Evolutionary conservation across 1,284 basidiomycete genomes (phyloP).

Genomic region (Naganishia sp.): DNA sequence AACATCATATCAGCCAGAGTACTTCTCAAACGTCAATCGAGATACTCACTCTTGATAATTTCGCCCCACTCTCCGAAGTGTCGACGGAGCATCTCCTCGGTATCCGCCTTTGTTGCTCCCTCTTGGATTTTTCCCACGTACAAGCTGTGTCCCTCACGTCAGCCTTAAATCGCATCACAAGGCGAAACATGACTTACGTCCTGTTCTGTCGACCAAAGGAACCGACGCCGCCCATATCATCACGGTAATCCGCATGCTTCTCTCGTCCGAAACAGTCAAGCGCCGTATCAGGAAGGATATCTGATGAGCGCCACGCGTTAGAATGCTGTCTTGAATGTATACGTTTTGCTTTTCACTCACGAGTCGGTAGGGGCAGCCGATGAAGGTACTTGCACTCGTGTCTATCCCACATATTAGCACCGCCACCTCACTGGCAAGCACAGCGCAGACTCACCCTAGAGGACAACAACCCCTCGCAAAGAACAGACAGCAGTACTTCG

Average conservation of each 20-base stretch:
- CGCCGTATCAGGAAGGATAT: conserved; percentile 78
- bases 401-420: conserved; percentile 39
- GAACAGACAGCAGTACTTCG: conserved; percentile 91
- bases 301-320: conserved; percentile 12
- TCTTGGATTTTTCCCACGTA: conserved; percentile 95
- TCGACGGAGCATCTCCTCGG: conserved; percentile 80
- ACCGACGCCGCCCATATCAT: conserved; percentile 99
- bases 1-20: not conserved
- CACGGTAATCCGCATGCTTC: conserved; percentile 95
- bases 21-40: not conserved
- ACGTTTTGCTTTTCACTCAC: conserved; percentile 34
- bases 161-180: not conserved
- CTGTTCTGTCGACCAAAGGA: conserved; percentile 91
- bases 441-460: conserved; percentile 63
- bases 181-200: conserved; percentile 56
- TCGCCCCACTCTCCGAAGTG: conserved; percentile 99
- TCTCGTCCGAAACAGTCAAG: conserved; percentile 96
- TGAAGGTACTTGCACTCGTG: conserved; percentile 97
- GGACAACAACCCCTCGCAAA: conserved; percentile 96
- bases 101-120: conserved; percentile 80
- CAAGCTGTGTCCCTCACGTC: conserved; percentile 50
- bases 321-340: not conserved
- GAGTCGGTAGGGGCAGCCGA: conserved; percentile 70
- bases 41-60: conserved; percentile 78
- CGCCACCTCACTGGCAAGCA: not conserved